Evolutionary conservation across 371 early-diverging fungal genomes (phyloP).

Genomic region (Mortierella sp.): DNA sequence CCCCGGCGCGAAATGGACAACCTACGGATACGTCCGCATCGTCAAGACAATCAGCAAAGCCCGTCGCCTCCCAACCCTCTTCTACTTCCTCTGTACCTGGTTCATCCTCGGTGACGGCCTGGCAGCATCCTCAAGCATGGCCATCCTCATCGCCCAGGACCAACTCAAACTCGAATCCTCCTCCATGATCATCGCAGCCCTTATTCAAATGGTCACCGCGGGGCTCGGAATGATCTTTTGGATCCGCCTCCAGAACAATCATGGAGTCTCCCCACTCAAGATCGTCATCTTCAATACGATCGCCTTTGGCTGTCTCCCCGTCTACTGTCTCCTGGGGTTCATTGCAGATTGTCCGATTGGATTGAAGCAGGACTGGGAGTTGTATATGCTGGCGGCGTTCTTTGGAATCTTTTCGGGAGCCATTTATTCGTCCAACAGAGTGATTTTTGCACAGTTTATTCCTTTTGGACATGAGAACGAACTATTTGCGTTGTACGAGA

Average conservation of each 20-base stretch:
- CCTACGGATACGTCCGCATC: conserved; percentile 46
- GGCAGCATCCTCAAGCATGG: conserved; percentile 41
- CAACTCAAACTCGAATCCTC: conserved; percentile 31
- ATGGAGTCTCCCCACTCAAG: conserved; percentile 34
- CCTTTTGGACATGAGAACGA: conserved; percentile 50
- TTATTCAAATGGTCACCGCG: conserved; percentile 36
- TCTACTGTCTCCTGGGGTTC: conserved; percentile 35
- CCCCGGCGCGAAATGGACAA: conserved; percentile 16
- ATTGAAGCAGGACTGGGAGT: conserved; percentile 43
- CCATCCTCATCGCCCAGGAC: conserved; percentile 44
- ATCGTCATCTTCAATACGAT: conserved; percentile 39
- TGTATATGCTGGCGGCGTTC: conserved; percentile 46
- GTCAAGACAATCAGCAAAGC: conserved; percentile 40
- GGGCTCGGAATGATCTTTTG: conserved; percentile 41
- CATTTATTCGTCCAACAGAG: conserved; percentile 46
- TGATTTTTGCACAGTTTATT: conserved; percentile 49
- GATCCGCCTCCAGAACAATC: conserved; percentile 45
- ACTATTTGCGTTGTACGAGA: conserved; percentile 53
- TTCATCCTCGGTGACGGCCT: conserved; percentile 52
- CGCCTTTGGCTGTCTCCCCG: conserved; percentile 32
- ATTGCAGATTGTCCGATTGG: conserved; percentile 36
- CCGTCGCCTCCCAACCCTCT: conserved; percentile 36
- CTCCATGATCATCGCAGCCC: conserved; percentile 32
- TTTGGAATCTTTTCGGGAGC: conserved; percentile 47
- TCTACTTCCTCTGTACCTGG: conserved; percentile 43